These are phyloP conservation scores for Auricularia auricula-judae DNA, from an alignment of 768 basidiomycete genomes.

Conservation along the genomic window DNA sequence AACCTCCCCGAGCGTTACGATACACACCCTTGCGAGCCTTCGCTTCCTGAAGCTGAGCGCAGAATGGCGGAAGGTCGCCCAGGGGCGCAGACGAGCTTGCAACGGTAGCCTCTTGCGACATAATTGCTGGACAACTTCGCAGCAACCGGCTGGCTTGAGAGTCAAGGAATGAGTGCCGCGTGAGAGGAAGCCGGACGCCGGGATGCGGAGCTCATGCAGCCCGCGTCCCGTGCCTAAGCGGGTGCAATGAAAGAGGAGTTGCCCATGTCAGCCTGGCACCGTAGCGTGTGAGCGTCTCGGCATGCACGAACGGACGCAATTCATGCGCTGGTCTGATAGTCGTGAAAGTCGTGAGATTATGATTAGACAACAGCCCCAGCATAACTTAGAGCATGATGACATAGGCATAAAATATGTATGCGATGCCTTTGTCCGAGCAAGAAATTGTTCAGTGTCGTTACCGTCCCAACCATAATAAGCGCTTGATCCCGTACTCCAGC, in stretches of 20 bases:
- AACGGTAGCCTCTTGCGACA: neutral
- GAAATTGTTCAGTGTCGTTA: conserved; percentile 18
- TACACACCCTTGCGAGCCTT: conserved; percentile 51
- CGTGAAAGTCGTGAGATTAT: neutral
- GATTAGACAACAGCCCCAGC: neutral
- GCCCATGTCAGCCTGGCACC: neutral
- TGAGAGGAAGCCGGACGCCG: too few relatives aligned
- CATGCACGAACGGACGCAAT: neutral
- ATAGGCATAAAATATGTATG: neutral
- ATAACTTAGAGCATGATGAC: neutral
- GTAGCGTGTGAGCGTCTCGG: neutral
- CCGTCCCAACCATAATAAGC: conserved; percentile 78
- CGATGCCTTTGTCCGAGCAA: neutral
- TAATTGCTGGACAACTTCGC: neutral
- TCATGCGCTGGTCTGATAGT: neutral
- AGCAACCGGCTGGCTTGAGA: neutral
- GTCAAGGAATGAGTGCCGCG: too few relatives aligned
- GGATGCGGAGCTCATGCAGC: neutral
- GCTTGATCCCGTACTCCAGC: conserved; percentile 89
- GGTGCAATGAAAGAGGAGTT: neutral
- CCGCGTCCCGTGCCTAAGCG: neutral
- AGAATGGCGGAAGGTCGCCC: neutral
- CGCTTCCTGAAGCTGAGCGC: conserved; percentile 26
- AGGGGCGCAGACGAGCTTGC: neutral
- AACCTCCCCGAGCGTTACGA: neutral